Conservation (phyloP, 441 rosid species). For the California macrophylla region DNA sequence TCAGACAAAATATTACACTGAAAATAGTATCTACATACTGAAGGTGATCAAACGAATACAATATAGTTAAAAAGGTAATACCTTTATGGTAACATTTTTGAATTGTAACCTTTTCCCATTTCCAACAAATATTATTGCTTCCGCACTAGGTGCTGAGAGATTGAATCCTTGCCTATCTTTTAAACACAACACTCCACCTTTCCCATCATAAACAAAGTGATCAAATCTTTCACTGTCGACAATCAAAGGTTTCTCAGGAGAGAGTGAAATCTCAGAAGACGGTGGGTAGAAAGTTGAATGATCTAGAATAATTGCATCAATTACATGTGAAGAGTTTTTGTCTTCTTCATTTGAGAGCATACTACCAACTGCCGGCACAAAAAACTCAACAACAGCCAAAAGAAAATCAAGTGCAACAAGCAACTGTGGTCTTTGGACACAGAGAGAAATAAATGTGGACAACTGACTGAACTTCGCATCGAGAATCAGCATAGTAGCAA, state of each 20-base stretch:
- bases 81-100: slow-evolving; percentile 81
- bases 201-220: slow-evolving; percentile 81
- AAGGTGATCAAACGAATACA: slow-evolving; percentile 8
- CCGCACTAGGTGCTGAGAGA: slow-evolving; percentile 57
- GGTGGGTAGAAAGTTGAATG: slow-evolving; percentile 55
- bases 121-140: slow-evolving; percentile 71
- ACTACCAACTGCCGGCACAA: slow-evolving; percentile 69
- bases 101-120: slow-evolving; percentile 69
- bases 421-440: slow-evolving; percentile 86
- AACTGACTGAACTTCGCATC: slow-evolving; percentile 72
- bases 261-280: slow-evolving; percentile 53
- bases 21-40: neutral
- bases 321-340: slow-evolving; percentile 37
- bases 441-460: slow-evolving; percentile 49
- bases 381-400: slow-evolving; percentile 83
- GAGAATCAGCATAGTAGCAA: slow-evolving; percentile 84
- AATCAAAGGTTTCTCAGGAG: slow-evolving; percentile 77
- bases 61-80: slow-evolving; percentile 17
- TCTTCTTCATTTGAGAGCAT: slow-evolving; percentile 63
- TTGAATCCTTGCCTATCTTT: slow-evolving; percentile 57
- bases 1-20: neutral
- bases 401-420: slow-evolving; percentile 97
- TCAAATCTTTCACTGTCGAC: slow-evolving; percentile 69
- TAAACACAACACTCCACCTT: slow-evolving; percentile 64
- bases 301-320: slow-evolving; percentile 58